Evolutionary conservation across 1,284 basidiomycete genomes (phyloP), one percentile per base, ranked within the genome.

Genomic region (Vanrija sp.): DNA sequence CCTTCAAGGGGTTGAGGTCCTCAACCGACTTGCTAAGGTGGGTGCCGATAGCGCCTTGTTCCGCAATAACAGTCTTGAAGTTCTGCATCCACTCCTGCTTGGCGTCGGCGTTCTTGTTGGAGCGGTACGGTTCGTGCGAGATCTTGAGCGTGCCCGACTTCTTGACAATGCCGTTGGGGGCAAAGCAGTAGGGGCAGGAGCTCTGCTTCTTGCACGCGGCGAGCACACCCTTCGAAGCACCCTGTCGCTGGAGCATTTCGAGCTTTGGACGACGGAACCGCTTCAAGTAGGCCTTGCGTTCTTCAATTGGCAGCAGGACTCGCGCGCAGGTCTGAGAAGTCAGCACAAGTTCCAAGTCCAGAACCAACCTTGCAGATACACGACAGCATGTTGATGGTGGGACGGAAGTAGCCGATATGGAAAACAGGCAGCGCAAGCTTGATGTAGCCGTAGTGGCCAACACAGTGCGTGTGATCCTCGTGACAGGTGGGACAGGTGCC

Each of bases 331-430:
- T 91, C 91, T 96, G 59, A 44, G 24, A 10, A 31, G 19, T 22
- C 25, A 23, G 8, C 16, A 15, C 22, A 1, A 31, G 14, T 24
- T n/a, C 5, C 3, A 16, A 25, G 43, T 25, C 24, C 12, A 8
- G 1, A 19, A 66, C 81, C 44, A 56, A 91, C 91, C 79, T 97
- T 98, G 82, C 94, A 98, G 64, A 97, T 92, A 67, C 88, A 89
- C 73, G 98, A 96, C 0, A 98, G 81, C 64, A 98, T 90, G 44
- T 84, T 83, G 55, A 98, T 91, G 14, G 87, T 90, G 60, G 97
- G 92, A 69, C 94, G 92, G 80, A 98, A 97, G 78, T 92, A 99
- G 15, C 96, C 96, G 60, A 98, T 91, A 72, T 98, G 94, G 70
- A 98, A 98, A 14, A 98, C 94, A 0, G 95, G 95, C 14, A 99